Evolutionary conservation across 805 yeast species (phyloP).

Genomic region (Starmerella apis): DNA sequence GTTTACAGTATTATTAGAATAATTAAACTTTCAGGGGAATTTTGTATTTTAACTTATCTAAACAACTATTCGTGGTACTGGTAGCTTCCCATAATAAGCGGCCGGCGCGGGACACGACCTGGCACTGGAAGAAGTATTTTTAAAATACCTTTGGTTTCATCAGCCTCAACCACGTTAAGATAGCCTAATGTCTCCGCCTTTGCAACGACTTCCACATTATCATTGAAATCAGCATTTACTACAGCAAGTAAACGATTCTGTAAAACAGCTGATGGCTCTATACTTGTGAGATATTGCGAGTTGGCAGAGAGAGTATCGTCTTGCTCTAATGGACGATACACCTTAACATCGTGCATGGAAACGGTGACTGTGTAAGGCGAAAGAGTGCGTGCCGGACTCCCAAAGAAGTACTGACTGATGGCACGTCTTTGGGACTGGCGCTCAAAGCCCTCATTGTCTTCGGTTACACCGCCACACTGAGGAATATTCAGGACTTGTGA

Average conservation of each 20-base stretch:
- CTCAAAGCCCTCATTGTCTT: conserved; percentile 48
- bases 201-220: conserved; percentile 39
- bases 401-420: conserved; percentile 85
- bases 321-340: conserved; percentile 48
- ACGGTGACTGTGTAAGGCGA: conserved; percentile 81
- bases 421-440: conserved; percentile 65
- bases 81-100: conserved; percentile 62
- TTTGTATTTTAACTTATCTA: background rate
- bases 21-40: background rate
- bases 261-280: conserved; percentile 37
- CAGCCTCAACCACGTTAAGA: conserved; percentile 58
- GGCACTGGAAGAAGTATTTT: conserved; percentile 79
- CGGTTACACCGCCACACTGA: conserved; percentile 55
- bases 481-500: conserved; percentile 11
- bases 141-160: conserved; percentile 59
- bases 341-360: conserved; percentile 48
- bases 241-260: conserved; percentile 71
- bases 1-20: background rate
- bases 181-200: conserved; percentile 65
- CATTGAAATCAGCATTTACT: conserved; percentile 41
- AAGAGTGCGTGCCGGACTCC: conserved; percentile 48
- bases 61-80: conserved; percentile 64
- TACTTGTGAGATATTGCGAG: conserved; percentile 30
- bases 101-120: conserved; percentile 66
- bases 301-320: conserved; percentile 12